phyloP scores from a whole-genome alignment of 2,329 filamentous ascomycete genomes.

The Xylaria polymorpha region DNA sequence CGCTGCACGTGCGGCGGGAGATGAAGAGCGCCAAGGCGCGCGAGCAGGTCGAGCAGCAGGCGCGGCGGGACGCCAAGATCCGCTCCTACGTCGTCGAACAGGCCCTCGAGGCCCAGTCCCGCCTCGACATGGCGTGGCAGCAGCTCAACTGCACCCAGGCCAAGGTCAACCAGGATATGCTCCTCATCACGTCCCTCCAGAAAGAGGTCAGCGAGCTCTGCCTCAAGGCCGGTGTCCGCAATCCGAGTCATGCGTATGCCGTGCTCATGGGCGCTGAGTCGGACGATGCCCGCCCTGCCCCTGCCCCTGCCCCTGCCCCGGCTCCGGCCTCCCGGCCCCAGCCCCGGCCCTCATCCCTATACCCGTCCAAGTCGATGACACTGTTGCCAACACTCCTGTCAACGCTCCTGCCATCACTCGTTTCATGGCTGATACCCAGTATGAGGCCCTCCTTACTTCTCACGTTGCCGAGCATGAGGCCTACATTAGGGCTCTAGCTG shows the following conservation, averaged over 20 bases:
- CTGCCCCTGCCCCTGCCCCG: background rate
- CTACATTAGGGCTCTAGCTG: no score
- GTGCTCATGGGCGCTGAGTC: constrained; percentile 29
- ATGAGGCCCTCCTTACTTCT: no score
- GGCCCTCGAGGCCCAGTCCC: constrained; percentile 29
- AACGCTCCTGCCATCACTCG: no score
- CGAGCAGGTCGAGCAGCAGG: background rate
- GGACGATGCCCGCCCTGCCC: no score
- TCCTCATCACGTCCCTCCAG: constrained; percentile 18
- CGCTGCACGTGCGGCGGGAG: constrained; percentile 31
- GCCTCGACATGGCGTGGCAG: constrained; percentile 30
- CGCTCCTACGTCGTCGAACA: constrained; percentile 28
- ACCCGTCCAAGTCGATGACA: no score
- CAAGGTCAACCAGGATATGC: constrained; percentile 10
- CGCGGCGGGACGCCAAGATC: constrained; percentile 11
- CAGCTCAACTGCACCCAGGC: constrained; percentile 11
- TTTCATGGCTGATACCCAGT: no score
- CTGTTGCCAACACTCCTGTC: no score
- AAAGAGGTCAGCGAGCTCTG: constrained; percentile 26
- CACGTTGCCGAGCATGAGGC: no score
- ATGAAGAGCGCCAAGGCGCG: constrained; percentile 10
- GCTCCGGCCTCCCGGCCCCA: background rate
- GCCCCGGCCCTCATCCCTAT: no score
- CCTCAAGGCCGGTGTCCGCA: constrained; percentile 19
- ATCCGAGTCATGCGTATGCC: constrained; percentile 27